Evolutionary conservation across 768 basidiomycete genomes (phyloP).

Genomic region (Lactarius indigo): DNA sequence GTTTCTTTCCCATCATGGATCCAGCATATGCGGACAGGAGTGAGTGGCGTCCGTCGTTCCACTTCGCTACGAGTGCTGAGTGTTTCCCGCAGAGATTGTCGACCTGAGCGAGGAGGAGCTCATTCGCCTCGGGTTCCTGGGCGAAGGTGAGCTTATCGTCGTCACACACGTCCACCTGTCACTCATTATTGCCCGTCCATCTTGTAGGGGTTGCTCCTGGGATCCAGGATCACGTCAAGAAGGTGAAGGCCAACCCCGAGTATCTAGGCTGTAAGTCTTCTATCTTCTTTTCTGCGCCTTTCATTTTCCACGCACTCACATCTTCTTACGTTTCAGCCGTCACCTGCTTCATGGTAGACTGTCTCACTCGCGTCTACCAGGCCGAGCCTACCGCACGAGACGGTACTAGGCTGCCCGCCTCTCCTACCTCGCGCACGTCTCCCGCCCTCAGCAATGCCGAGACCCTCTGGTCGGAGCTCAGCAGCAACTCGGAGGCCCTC

Average conservation of each 20-base stretch:
- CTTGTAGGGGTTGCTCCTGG: conserved; percentile 28
- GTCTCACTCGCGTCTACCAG: conserved; percentile 23
- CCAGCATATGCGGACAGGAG: conserved; percentile 30
- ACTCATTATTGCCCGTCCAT: conserved; percentile 27
- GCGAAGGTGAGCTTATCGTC: conserved; percentile 26
- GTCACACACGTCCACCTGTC: conserved; percentile 22
- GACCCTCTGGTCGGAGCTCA: conserved; percentile 14
- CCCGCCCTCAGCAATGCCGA: too few relatives aligned
- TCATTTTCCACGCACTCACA: conserved; percentile 28
- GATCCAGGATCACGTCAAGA: conserved; percentile 18
- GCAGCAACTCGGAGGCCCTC: not conserved
- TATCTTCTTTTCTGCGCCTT: conserved; percentile 25
- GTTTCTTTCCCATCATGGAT: conserved; percentile 21
- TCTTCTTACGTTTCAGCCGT: conserved; percentile 29
- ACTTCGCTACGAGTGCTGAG: conserved; percentile 30
- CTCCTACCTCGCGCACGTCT: too few relatives aligned
- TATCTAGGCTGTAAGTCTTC: conserved; percentile 27
- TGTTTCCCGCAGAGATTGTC: conserved; percentile 31
- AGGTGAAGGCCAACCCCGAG: conserved; percentile 29
- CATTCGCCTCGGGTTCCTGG: conserved; percentile 24
- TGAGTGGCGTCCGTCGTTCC: conserved; percentile 31
- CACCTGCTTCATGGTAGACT: conserved; percentile 32
- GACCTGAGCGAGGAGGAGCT: conserved; percentile 25
- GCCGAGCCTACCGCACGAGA: conserved; percentile 6
- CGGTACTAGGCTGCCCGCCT: not conserved